Conservation (phyloP, 179 eudicot species). For the Pouteria campechiana region DNA sequence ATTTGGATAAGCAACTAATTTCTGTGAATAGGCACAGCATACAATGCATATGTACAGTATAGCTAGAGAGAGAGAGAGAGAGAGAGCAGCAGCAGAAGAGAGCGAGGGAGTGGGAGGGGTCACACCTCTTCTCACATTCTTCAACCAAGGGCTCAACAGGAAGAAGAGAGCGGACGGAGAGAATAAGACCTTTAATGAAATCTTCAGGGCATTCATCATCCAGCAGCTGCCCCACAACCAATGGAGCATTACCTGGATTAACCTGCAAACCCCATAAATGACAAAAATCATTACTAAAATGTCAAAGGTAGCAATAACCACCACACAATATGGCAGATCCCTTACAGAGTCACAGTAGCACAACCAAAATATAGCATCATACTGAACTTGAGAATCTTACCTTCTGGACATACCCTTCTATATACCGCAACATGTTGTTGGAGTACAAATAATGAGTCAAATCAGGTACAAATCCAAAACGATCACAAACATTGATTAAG, state of each 20-base stretch:
- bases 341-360: no score
- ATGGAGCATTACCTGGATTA: conserved; percentile 41
- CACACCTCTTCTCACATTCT: conserved; percentile 38
- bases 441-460: conserved; percentile 37
- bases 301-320: neutral
- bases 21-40: no score
- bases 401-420: conserved; percentile 50
- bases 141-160: conserved; percentile 43
- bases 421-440: conserved; percentile 43
- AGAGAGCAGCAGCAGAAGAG: neutral
- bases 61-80: neutral
- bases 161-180: conserved; percentile 44
- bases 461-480: conserved; percentile 46
- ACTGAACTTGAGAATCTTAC: conserved; percentile 2
- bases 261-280: conserved; percentile 12
- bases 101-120: neutral
- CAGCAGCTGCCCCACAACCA: conserved; percentile 41
- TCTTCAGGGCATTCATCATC: conserved; percentile 52
- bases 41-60: no score
- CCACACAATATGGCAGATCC: neutral
- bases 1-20: no score
- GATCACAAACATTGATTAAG: conserved; percentile 42
- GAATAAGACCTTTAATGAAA: conserved; percentile 42
- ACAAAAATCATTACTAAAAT: neutral
- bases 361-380: neutral